Conservation (phyloP, 257 asterid genomes). For the Ajuga chamaepitys region DNA sequence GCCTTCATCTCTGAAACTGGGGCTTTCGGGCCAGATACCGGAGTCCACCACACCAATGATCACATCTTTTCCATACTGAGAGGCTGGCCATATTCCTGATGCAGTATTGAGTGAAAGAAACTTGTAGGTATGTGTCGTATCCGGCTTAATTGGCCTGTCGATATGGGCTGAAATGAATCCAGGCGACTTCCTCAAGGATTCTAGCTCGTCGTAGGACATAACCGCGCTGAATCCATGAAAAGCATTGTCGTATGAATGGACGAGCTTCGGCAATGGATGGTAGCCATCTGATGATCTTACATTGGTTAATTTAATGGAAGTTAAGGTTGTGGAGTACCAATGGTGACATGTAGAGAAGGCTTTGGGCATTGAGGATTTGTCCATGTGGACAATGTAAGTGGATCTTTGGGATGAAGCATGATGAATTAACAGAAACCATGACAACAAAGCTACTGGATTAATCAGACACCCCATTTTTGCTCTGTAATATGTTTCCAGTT, state of each 20-base stretch:
- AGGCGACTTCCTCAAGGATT: conserved; percentile 27
- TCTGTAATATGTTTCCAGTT: background rate
- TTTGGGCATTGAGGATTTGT: conserved; percentile 42
- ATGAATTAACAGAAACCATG: conserved; percentile 18
- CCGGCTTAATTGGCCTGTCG: conserved; percentile 28
- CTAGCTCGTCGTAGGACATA: conserved; percentile 32
- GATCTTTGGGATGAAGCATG: conserved; percentile 27
- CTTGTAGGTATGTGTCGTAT: conserved; percentile 45
- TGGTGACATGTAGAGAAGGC: conserved; percentile 26
- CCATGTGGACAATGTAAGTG: conserved; percentile 43
- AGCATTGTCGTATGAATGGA: conserved; percentile 45
- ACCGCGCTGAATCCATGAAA: conserved; percentile 53
- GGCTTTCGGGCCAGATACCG: conserved; percentile 62
- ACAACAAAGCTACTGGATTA: conserved; percentile 14
- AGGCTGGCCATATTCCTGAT: conserved; percentile 52
- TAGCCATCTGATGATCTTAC: background rate
- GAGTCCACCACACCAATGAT: conserved; percentile 50
- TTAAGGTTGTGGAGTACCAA: conserved; percentile 37
- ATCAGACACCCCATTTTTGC: conserved; percentile 14
- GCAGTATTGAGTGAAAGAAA: conserved; percentile 39
- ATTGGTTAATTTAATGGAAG: conserved; percentile 11
- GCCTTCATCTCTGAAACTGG: conserved; percentile 47
- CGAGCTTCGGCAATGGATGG: conserved; percentile 14
- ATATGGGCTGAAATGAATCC: conserved; percentile 45
- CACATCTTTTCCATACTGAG: conserved; percentile 42